Base-by-base conservation (phyloP, 1,284 basidiomycete genomes). In the Mrakiaceae sp. region DNA sequence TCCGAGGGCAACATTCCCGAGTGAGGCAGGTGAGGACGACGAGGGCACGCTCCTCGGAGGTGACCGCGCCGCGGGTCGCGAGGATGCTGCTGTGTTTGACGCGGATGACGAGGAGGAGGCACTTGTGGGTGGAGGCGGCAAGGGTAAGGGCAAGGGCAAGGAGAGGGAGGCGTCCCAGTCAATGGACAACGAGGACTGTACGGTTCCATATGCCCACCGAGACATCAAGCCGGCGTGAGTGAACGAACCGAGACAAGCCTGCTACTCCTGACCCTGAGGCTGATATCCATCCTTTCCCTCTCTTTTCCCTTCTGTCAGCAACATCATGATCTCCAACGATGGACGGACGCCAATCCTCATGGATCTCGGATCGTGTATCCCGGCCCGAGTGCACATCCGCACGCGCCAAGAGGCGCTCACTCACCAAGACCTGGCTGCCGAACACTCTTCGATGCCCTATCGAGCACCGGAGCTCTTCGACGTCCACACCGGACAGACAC, bases 381-480 rank as follows among this genome's bases (percentile, higher is more conserved):
- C 86, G 71, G 92, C 92, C 7, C 81, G 90, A 50, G 82, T 95
- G 64, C 80, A 79, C 57, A 83, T 95, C 67, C 47, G 56, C 5
- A 59, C 65, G 5, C 27, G 65, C 5, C 60, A 66, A 42, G 65
- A 66, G 48, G 65, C 65, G 0, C 58, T 66, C n/a, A n/a, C 58
- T 4, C 65, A 66, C 42, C 70, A 92, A 84, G 93, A 97, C 74
- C 85, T 94, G 69, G 93, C 93, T 2, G 90, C 89, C 27, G 93
- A 96, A 74, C 92, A 94, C 76, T 91, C 89, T 69, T 92, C 91
- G 11, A 96, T 97, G 92, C 89, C 93, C 0, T 97, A 94, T 72
- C 85, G 93, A 53, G 92, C 93, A 3, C 93, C 93, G 0, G 93
- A 97, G 72, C 80, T 97, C 9, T 96, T 96, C 72, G 93, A 97